Base-by-base conservation (phyloP, 768 basidiomycete species). In the Rhodotorula taiwanensis region DNA sequence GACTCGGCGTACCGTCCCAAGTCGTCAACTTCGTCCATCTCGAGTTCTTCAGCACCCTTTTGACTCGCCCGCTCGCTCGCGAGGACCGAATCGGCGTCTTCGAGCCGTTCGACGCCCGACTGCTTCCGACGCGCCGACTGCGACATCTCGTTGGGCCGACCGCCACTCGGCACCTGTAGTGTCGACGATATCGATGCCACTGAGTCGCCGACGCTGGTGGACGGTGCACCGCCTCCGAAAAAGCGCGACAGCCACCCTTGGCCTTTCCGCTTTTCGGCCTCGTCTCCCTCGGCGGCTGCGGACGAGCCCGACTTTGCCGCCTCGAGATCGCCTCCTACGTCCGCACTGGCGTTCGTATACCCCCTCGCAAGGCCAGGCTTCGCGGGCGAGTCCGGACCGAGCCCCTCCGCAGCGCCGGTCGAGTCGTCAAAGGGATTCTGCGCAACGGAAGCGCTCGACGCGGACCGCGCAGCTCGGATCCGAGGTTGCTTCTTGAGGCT, bases 401-500 rank as follows among this genome's bases (percentile, higher is more conserved):
- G n/a, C n/a, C n/a, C n/a, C 33, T n/a, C 30, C 31, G 4, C 33
- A 6, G n/a, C 33, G 7, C 23, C 10, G 23, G 34, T 14, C 5
- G 45, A 48, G 62, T 59, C 53, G 56, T 65, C 50, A 58, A 64
- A 53, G 44, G 70, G 39, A 73, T 73, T 64, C 75, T 76, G 36
- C 69, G 66, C 31, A 36, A 74, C 73, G 27, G 74, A 70, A 72
- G 62, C 73, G 72, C 62, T 70, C 71, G 64, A 68, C 61, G 62
- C 66, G 48, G 78, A 55, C 47, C 73, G 60, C 36, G 70, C 50
- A 74, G 57, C 27, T 71, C 64, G 77, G 74, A 23, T 61, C 70
- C n/a, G 64, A 42, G 88, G 87, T 0, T 58, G 67, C 72, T 93
- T 91, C 79, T 97, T 93, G 77, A 53, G 36, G 39, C 18, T 28